Evolutionary conservation across 2,329 filamentous ascomycete species (phyloP), one percentile per base, ranked within the genome.

Genomic region (Exophiala oligosperma): DNA sequence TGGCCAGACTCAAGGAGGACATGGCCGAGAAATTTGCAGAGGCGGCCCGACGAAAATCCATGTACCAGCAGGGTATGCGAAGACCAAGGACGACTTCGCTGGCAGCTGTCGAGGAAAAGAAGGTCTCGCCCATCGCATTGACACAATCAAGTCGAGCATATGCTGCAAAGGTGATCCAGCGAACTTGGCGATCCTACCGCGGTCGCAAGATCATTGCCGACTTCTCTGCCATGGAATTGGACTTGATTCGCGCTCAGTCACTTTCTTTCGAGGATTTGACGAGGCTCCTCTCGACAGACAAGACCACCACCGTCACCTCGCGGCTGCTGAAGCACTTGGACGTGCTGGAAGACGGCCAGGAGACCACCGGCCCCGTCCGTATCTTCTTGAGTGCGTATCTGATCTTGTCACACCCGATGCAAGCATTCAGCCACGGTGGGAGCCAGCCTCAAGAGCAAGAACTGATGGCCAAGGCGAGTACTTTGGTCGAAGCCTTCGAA

Each of bases 1-100:
- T 86, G 70, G 77, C 79, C 52, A 78, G 82, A 51, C 76, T 83
- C 58, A 77, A 82, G 43, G 68, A 82, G 59, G 84, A 87, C 67
- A 84, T 87, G 81, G 81, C 84, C 44, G 84, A 87, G 74, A 84
- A 84, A 65, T 79, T 85, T 61, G 84, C 84, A 8, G 84, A 87
- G 61, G 84, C 83, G 2, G 84, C 87, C 67, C 82, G 78, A 67
- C 76, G 85, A 62, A 76, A 84, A 48, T 70, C 72, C 4, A 67
- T 77, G 38, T 78, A 79, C 61, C 77, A 78, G 65, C 75, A 78
- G 64, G 76, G 68, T 47, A 70, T 74, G 55, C 77, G 81, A 51
- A 76, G 82, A 54, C 75, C 78, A 26, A 76, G 82, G 56, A 82
- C 80, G 14, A 74, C 76, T 55, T 83, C 80, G 60, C 70, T 81